A percentile compares a stretch with the other conserved stretches of the same genome.
phyloP scores from a whole-genome alignment of 2,329 filamentous ascomycete genomes.

The Colletotrichum tabaci region DNA sequence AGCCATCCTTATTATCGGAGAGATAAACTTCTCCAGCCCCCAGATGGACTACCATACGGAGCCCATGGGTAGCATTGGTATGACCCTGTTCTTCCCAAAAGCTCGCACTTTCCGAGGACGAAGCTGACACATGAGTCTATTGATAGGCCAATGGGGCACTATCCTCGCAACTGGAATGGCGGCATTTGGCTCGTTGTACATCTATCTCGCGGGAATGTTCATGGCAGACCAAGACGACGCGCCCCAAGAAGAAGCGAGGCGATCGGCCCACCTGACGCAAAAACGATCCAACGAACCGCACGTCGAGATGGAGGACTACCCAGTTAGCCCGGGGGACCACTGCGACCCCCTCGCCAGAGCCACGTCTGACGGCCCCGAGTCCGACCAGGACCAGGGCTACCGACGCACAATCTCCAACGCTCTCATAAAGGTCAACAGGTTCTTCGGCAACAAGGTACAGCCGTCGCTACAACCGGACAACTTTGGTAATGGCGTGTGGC shows the following conservation, averaged over 20 bases:
- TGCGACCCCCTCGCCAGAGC: not conserved
- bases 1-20: conserved; percentile 72
- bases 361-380: not conserved
- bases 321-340: not conserved
- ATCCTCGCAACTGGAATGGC: conserved; percentile 72
- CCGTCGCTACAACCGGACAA: not conserved
- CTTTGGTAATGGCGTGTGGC: conserved; percentile 55
- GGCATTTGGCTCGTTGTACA: conserved; percentile 70
- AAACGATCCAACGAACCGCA: not conserved
- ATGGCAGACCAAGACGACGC: not conserved
- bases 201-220: conserved; percentile 60
- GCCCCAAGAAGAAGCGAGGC: not conserved
- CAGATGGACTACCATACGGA: conserved; percentile 73
- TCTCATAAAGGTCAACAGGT: conserved; percentile 60
- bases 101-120: not conserved
- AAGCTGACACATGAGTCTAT: not conserved
- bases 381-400: conserved; percentile 4
- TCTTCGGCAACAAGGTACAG: conserved; percentile 58
- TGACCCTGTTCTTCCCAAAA: conserved; percentile 42
- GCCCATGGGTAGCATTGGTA: conserved; percentile 73
- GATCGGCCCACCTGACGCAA: not conserved
- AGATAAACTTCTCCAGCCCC: conserved; percentile 74
- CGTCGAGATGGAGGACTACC: not conserved
- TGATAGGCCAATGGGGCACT: conserved; percentile 70
- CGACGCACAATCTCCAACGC: conserved; percentile 59